phyloP scores from a whole-genome alignment of 2,329 filamentous ascomycete genomes.

The Colletotrichum nymphaeae region DNA sequence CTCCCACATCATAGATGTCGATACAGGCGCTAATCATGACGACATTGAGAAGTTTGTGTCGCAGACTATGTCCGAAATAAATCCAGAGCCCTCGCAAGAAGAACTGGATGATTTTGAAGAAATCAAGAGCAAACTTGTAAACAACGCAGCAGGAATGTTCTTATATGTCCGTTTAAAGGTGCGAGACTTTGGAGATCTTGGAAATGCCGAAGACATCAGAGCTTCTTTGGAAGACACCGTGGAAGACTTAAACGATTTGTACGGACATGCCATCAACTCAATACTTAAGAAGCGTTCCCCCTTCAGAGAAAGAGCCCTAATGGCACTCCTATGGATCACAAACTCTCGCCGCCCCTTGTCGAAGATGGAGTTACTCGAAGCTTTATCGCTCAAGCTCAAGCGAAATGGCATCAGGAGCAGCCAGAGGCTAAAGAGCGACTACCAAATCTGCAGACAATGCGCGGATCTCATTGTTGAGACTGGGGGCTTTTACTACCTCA shows the following conservation, averaged over 20 bases:
- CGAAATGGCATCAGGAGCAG: not conserved
- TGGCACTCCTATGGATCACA: not conserved
- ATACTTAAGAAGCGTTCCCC: not conserved
- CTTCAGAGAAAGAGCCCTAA: constrained; percentile 1
- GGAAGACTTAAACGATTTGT: not conserved
- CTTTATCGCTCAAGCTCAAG: not conserved
- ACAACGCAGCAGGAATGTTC: not conserved
- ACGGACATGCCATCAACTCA: not conserved
- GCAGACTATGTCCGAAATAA: not conserved
- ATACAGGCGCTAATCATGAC: not conserved
- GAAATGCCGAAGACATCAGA: constrained; percentile 3
- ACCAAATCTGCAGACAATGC: constrained; percentile 7
- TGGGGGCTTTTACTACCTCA: not conserved
- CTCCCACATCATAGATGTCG: not conserved
- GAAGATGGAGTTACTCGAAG: not conserved
- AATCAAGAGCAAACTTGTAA: not conserved
- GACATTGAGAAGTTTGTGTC: not conserved
- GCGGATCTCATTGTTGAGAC: not conserved
- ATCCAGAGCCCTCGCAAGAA: not conserved
- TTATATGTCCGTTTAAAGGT: constrained; percentile 1
- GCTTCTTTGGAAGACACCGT: not conserved
- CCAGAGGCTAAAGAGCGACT: not conserved
- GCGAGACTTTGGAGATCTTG: not conserved
- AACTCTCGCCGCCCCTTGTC: constrained; percentile 5
- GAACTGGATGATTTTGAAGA: not conserved